Conservation (phyloP, 768 basidiomycete species). For the Brasilioporus rufonigricans region DNA sequence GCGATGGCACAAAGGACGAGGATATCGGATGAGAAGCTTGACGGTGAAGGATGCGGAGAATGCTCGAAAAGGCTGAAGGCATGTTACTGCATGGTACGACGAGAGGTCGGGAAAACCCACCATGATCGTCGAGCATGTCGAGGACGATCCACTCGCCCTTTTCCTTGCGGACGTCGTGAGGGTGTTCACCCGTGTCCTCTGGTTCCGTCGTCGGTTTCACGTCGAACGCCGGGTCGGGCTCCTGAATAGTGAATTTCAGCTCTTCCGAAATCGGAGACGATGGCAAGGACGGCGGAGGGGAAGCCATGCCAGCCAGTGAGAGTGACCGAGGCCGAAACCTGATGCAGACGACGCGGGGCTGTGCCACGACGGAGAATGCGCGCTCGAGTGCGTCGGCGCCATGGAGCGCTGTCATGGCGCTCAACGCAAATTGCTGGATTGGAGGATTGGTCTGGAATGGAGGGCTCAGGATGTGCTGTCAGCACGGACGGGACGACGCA, state of each 20-base stretch:
- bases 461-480: neutral
- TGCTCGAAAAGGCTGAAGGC: constrained; percentile 42
- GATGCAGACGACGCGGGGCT: constrained; percentile 39
- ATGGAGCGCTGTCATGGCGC: constrained; percentile 40
- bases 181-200: neutral
- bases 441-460: constrained; percentile 38
- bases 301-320: neutral
- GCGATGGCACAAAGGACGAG: constrained; percentile 42
- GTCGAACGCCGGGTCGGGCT: neutral
- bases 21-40: constrained; percentile 33
- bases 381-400: constrained; percentile 43
- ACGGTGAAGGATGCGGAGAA: constrained; percentile 54
- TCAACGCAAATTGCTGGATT: constrained; percentile 39
- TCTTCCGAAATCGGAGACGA: constrained; percentile 25
- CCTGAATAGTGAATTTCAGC: constrained; percentile 6
- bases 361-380: constrained; percentile 20
- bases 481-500: constrained; percentile 29
- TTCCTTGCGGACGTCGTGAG: neutral
- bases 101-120: constrained; percentile 19
- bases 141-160: constrained; percentile 51
- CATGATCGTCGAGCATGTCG: constrained; percentile 49
- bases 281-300: constrained; percentile 20
- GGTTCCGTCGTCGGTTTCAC: constrained; percentile 4
- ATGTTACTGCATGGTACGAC: neutral
- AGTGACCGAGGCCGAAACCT: constrained; percentile 31